phyloP scores from a whole-genome alignment of 139 green algal species.

The Zygnema circumcarinatum region DNA sequence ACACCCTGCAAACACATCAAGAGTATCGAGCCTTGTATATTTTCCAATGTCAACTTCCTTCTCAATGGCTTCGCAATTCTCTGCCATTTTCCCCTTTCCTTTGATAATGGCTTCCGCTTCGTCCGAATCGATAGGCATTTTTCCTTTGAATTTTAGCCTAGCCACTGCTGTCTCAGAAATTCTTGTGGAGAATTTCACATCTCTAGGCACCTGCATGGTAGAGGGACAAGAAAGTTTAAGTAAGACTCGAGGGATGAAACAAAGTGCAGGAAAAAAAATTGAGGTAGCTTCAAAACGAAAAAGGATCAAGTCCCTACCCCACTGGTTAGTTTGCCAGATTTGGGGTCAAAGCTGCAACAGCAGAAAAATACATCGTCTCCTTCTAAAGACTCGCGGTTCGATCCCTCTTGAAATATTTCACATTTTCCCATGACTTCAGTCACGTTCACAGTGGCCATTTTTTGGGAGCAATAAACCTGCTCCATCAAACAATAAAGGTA shows the following conservation, averaged over 20 bases:
- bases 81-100: constrained; percentile 58
- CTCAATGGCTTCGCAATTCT: constrained; percentile 13
- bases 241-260: no score
- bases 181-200: background rate
- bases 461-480: constrained; percentile 65
- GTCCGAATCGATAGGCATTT: background rate
- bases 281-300: no score
- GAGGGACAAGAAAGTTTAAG: background rate
- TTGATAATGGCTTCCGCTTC: constrained; percentile 25
- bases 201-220: background rate
- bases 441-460: constrained; percentile 65
- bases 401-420: constrained; percentile 51
- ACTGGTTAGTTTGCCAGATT: background rate
- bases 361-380: background rate
- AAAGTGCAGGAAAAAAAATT: no score
- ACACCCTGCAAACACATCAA: constrained; percentile 98
- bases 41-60: background rate
- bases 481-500: constrained; percentile 15
- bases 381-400: background rate
- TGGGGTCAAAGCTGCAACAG: background rate
- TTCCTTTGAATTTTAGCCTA: background rate
- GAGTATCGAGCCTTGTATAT: constrained; percentile 66
- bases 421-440: constrained; percentile 71
- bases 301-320: background rate
- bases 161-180: background rate